These are phyloP conservation scores for Neopestalotiopsis rosae DNA, from an alignment of 2,329 filamentous ascomycete genomes.

Conservation along the genomic window DNA sequence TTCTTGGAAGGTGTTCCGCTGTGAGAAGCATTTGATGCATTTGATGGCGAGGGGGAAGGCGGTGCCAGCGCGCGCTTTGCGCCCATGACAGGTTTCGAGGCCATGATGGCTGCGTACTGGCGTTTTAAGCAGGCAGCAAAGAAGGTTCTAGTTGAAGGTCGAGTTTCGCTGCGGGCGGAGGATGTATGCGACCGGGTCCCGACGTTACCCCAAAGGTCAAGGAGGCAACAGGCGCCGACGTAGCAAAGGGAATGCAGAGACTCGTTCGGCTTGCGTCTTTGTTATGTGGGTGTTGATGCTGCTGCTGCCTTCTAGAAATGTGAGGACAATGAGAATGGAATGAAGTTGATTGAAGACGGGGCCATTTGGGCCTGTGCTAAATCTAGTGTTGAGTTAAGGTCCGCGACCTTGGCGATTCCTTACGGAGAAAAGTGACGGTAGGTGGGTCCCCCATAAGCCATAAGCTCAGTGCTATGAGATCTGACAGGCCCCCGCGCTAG, in stretches of 20 bases:
- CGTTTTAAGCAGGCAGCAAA: background rate
- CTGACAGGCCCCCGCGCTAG: no score
- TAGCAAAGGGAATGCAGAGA: background rate
- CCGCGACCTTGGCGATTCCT: background rate
- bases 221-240: background rate
- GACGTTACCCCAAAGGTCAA: background rate
- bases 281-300: background rate
- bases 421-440: background rate
- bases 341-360: background rate
- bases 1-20: slow-evolving; percentile 71
- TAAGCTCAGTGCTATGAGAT: no score
- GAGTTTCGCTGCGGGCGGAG: background rate
- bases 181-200: background rate
- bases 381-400: background rate
- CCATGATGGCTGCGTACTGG: background rate
- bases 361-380: background rate
- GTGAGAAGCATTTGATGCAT: slow-evolving; percentile 48
- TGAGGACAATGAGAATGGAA: background rate
- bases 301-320: background rate
- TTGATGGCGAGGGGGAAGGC: slow-evolving; percentile 67
- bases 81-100: slow-evolving; percentile 33
- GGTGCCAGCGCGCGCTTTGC: slow-evolving; percentile 57
- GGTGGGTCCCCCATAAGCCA: background rate
- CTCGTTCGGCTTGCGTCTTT: background rate
- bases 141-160: background rate